Evolutionary conservation across 129 eudicot genomes (phyloP), one percentile per base, ranked within the genome.

Genomic region (Smallanthus sonchifolius): DNA sequence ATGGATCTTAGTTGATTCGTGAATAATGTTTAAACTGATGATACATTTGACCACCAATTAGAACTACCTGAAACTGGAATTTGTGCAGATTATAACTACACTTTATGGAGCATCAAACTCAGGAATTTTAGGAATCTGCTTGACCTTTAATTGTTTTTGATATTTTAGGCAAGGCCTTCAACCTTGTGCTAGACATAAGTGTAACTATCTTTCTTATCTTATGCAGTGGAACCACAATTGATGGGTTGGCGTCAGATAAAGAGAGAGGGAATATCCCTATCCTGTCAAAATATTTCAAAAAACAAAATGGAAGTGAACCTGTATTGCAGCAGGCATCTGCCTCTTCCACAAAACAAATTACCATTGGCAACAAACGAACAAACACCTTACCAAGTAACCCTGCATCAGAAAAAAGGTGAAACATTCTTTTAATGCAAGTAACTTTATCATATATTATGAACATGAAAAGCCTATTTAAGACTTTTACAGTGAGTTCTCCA

Each of bases 321-420:
- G 85, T 74, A 54, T 44, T 16, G 60, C 85, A 72, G 79, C 77
- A 86, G 75, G 75, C 81, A 32, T 35, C 86, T 79, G 62, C 66
- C 59, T 63, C 84, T 67, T 73, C 37, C 70, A 69, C 84, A 82
- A 78, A 77, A 59, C 71, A 74, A 67, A 61, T 76, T 49, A 24
- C 81, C 11, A 65, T 62, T 52, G 75, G 78, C 54, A 61, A 70
- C 74, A 76, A 60, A 69, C 62, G 40, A 52, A 69, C 61, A 72
- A 67, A 63, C 75, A 28, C 67, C 61, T 38, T 37, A 44, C 80
- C 75, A 78, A 55, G 42, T 43, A 76, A 73, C 67, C 75, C 80
- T 70, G 30, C 80, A 70, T 79, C 28, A 76, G 88, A 67, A 80
- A 81, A 64, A 72, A 80, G 87, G 96, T 81, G 45, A 79, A 79